Conservation (phyloP, 1,139 yeast genomes). For the Chernovozyma sophiae-reginae region DNA sequence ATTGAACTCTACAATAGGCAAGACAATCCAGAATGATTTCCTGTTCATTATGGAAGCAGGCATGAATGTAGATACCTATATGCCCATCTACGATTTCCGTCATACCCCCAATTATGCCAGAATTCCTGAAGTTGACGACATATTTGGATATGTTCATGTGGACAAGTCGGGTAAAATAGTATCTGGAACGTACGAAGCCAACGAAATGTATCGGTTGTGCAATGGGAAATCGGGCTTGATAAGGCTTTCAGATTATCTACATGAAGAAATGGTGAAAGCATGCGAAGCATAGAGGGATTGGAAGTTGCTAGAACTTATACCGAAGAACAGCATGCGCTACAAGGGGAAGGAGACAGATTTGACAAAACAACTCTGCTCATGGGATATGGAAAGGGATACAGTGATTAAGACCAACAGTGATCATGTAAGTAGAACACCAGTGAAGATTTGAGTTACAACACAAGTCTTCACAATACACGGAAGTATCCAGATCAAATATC, state of each 20-base stretch:
- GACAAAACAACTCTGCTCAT: too few species aligned
- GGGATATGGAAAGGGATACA: too few species aligned
- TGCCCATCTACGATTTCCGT: constrained; percentile 73
- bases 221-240: constrained; percentile 54
- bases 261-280: constrained; percentile 35
- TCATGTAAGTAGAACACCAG: too few species aligned
- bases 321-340: too few species aligned
- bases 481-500: too few species aligned
- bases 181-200: constrained; percentile 53
- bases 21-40: constrained; percentile 43
- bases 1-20: constrained; percentile 24
- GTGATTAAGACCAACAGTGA: too few species aligned
- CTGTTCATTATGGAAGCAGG: constrained; percentile 61
- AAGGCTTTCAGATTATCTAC: constrained; percentile 52
- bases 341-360: too few species aligned
- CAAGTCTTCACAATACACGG: too few species aligned
- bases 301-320: too few species aligned
- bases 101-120: constrained; percentile 65
- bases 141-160: constrained; percentile 67
- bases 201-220: constrained; percentile 56
- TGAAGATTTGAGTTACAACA: too few species aligned
- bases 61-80: constrained; percentile 52
- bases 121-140: constrained; percentile 68
- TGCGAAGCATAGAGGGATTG: constrained; percentile 9
- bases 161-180: constrained; percentile 52